These are phyloP conservation scores for Botrytis deweyae DNA, from an alignment of 2,329 filamentous ascomycete species.

Conservation along the genomic window DNA sequence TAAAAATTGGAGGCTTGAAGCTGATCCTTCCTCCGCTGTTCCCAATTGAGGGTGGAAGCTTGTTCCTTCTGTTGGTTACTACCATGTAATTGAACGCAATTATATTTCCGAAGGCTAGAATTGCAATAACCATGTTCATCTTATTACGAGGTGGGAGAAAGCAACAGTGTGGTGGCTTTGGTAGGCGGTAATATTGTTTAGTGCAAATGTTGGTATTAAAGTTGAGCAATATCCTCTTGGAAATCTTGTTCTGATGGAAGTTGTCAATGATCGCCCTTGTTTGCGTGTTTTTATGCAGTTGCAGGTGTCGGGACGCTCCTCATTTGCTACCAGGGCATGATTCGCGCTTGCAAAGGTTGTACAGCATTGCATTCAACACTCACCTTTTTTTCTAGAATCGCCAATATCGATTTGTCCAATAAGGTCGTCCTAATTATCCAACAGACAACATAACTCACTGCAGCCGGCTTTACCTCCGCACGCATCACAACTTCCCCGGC, in stretches of 20 bases:
- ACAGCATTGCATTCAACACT: constrained; percentile 17
- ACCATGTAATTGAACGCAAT: constrained; percentile 18
- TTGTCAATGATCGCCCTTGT: constrained; percentile 20
- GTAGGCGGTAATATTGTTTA: constrained; percentile 11
- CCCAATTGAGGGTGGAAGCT: constrained; percentile 16
- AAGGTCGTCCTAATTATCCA: neutral
- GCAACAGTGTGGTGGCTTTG: constrained; percentile 12
- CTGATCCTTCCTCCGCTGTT: constrained; percentile 20
- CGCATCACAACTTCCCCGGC: constrained; percentile 22
- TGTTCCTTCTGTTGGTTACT: constrained; percentile 13
- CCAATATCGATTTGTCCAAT: constrained; percentile 15
- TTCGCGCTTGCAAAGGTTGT: constrained; percentile 17
- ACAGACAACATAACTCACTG: constrained; percentile 14
- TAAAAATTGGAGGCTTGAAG: constrained; percentile 21
- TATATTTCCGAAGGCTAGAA: constrained; percentile 15
- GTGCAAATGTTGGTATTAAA: constrained; percentile 21
- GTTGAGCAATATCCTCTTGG: constrained; percentile 13
- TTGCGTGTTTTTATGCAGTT: constrained; percentile 19
- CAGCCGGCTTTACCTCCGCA: constrained; percentile 18
- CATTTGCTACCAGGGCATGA: constrained; percentile 21
- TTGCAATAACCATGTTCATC: constrained; percentile 11
- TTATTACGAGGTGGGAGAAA: constrained; percentile 14
- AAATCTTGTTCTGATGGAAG: constrained; percentile 15
- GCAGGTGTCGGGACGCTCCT: constrained; percentile 24
- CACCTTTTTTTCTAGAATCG: constrained; percentile 15